phyloP scores from a whole-genome alignment of 495 filamentous ascomycete species.

The Lineolata rhizophorae region DNA sequence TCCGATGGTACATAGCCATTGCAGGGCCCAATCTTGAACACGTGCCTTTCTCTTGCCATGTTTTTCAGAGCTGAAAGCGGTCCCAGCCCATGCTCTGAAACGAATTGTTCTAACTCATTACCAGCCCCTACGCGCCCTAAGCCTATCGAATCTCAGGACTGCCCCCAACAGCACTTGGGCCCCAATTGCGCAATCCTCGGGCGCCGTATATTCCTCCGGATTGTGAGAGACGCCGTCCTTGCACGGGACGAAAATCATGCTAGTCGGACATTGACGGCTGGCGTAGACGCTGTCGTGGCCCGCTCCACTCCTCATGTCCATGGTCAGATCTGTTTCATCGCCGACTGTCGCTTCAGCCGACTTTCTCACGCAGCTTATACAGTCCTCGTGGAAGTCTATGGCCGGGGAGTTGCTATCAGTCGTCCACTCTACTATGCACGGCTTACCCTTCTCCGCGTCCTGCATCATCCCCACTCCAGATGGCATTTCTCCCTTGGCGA shows the following conservation, averaged over 20 bases:
- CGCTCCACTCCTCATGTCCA: constrained; percentile 31
- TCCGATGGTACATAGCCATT: no score
- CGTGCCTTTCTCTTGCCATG: no score
- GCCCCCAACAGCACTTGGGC: constrained; percentile 39
- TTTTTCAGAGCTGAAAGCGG: no score
- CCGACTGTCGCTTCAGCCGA: constrained; percentile 27
- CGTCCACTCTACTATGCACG: constrained; percentile 33
- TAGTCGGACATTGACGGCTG: constrained; percentile 34
- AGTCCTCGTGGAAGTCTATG: constrained; percentile 45
- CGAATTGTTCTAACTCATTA: no score
- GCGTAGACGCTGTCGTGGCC: constrained; percentile 43
- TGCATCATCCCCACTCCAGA: constrained; percentile 17
- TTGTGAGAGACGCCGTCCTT: constrained; percentile 44
- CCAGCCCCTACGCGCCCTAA: constrained; percentile 11
- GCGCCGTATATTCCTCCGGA: constrained; percentile 35
- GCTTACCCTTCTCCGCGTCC: constrained; percentile 15
- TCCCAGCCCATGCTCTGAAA: no score
- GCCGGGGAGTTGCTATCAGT: constrained; percentile 42
- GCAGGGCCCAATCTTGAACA: no score
- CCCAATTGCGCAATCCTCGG: constrained; percentile 39
- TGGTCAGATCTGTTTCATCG: constrained; percentile 18
- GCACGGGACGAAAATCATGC: constrained; percentile 48
- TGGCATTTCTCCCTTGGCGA: constrained; percentile 33
- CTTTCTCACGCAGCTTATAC: constrained; percentile 35
- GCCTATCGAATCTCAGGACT: constrained; percentile 35